Conservation (phyloP, 805 yeast species). For the Candida nemodendra region DNA sequence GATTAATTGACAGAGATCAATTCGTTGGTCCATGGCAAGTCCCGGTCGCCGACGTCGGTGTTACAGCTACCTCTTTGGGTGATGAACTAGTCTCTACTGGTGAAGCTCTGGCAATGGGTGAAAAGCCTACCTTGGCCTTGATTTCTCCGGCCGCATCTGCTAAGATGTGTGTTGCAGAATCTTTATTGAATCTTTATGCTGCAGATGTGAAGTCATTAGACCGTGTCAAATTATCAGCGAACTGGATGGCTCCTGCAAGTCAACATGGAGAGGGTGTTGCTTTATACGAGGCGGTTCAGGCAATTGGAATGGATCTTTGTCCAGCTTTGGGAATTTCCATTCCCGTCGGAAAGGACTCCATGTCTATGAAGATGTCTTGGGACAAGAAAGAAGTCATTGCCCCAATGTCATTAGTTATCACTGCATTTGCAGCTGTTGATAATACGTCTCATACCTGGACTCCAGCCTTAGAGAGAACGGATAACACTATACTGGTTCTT, state of each 20-base stretch:
- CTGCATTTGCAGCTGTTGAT: conserved; percentile 87
- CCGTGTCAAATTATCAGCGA: conserved; percentile 85
- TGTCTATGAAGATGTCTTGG: conserved; percentile 99
- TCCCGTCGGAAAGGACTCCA: conserved; percentile 98
- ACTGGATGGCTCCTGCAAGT: conserved; percentile 98
- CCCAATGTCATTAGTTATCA: conserved; percentile 87
- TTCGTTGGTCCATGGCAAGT: conserved; percentile 99
- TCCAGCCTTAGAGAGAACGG: conserved; percentile 61
- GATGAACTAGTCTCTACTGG: conserved; percentile 72
- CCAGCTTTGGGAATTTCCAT: conserved; percentile 88
- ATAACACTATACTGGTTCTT: conserved; percentile 62
- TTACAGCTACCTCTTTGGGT: conserved; percentile 88
- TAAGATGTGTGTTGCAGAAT: conserved; percentile 93
- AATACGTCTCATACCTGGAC: conserved; percentile 94
- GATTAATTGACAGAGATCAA: conserved; percentile 95
- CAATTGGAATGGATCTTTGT: conserved; percentile 90
- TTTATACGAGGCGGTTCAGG: conserved; percentile 94
- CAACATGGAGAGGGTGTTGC: conserved; percentile 95
- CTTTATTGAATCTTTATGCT: conserved; percentile 82
- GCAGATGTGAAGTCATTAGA: conserved; percentile 79
- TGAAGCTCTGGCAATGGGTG: conserved; percentile 98
- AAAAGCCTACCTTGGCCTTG: conserved; percentile 86
- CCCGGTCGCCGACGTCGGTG: conserved; percentile 98
- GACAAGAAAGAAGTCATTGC: conserved; percentile 87
- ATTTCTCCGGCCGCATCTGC: conserved; percentile 90